These are phyloP conservation scores for Apiotrichum mycotoxinovorans DNA, from an alignment of 1,284 basidiomycete species.

Conservation along the genomic window DNA sequence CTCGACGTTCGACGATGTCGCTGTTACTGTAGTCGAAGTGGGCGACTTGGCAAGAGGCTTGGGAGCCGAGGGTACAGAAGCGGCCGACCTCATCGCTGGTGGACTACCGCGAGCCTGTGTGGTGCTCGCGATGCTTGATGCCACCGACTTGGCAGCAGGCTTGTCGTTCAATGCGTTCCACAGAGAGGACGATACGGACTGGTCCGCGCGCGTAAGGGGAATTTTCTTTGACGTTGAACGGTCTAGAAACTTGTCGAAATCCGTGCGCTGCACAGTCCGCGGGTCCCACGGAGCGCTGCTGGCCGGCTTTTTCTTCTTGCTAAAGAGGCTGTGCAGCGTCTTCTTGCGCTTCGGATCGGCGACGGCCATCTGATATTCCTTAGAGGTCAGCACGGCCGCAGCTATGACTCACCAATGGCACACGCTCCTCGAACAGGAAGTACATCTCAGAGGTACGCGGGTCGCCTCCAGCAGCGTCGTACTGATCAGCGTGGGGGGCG, in stretches of 20 bases:
- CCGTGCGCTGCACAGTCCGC: constrained; percentile 48
- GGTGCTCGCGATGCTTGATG: not conserved
- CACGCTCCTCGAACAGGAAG: constrained; percentile 81
- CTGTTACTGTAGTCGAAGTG: constrained; percentile 62
- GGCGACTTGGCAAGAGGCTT: constrained; percentile 43
- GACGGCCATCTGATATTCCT: constrained; percentile 73
- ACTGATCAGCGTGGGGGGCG: constrained; percentile 25
- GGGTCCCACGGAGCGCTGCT: not conserved
- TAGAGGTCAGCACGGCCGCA: not conserved
- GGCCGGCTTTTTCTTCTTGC: constrained; percentile 44
- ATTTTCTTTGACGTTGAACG: constrained; percentile 20
- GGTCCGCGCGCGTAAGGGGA: constrained; percentile 22
- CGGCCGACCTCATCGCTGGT: not conserved
- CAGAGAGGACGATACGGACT: constrained; percentile 22
- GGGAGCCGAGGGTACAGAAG: not conserved
- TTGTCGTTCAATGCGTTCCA: constrained; percentile 29
- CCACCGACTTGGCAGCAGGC: not conserved
- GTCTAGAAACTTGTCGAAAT: constrained; percentile 69
- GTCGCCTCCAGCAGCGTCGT: constrained; percentile 45
- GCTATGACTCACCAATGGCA: constrained; percentile 56
- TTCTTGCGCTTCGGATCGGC: constrained; percentile 53
- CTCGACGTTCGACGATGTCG: constrained; percentile 1
- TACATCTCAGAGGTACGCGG: constrained; percentile 60
- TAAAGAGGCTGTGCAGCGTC: constrained; percentile 45
- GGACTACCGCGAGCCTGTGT: constrained; percentile 6